Evolutionary conservation across 257 asterid species (phyloP), one percentile per base, ranked within the genome.

Genomic region (Capsicum baccatum): DNA sequence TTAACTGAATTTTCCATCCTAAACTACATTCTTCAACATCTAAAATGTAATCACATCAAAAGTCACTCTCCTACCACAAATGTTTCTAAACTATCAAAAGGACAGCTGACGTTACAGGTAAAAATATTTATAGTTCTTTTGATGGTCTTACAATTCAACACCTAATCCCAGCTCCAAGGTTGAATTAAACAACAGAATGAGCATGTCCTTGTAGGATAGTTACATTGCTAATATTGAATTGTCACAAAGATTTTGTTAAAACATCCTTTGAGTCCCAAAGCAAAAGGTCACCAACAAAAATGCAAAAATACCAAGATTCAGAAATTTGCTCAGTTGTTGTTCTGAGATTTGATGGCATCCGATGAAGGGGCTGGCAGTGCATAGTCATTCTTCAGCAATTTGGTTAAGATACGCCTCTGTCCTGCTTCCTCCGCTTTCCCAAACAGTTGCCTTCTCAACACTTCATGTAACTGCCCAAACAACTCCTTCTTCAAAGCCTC

Each of bases 321-420:
- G 80, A 26, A 26, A 57, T 71, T 71, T 83, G 86, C 15, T 74
- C 81, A 66, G 66, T 78, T 78, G 66, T 78, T 78, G 64, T 78
- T 78, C 50, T 78, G 48, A 2, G 81, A 17, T 78, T 78, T 78
- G 33, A 26, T 64, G 6, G 88, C 69, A 80, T 88, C 86, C 7
- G 91, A 79, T 47, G 82, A 83, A 52, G 95, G 89, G 50, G 96
- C 83, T 9, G 94, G 94, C 85, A 91, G 86, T 13, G 88, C 87
- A 55, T 81, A 58, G 86, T 86, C 93, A 57, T 85, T 87, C 90
- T 87, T 91, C 19, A 92, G 92, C 87, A 92, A 86, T 88, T 92
- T 91, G 12, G 87, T 66, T 83, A 91, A 84, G 54, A 82, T 63
- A 16, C 90, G 95, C 84, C 86, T 85, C 73, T 87, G n/a, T n/a